Evolutionary conservation across 257 asterid species (phyloP).

Genomic region (Primulina huaijiensis): DNA sequence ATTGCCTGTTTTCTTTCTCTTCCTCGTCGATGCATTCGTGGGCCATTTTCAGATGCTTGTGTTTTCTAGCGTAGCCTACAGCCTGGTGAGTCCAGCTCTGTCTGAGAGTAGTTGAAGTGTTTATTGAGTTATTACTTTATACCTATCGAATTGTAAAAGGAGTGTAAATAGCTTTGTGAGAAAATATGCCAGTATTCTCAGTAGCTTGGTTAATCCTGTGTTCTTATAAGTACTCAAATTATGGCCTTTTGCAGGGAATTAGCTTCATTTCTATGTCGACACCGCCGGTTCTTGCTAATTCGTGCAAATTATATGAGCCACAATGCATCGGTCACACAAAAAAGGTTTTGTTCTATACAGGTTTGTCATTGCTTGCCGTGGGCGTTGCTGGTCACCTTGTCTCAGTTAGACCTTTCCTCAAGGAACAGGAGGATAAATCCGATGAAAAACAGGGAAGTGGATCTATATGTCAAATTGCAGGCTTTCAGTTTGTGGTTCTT

Average conservation of each 20-base stretch:
- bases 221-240: neutral
- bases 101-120: too few relatives aligned
- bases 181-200: too few relatives aligned
- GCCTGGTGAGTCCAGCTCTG: constrained; percentile 33
- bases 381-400: neutral
- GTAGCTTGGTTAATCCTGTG: too few relatives aligned
- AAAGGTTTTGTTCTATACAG: constrained; percentile 3
- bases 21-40: constrained; percentile 29
- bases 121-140: too few relatives aligned
- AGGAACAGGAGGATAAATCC: neutral
- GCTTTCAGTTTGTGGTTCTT: neutral
- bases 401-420: neutral
- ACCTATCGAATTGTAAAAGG: too few relatives aligned
- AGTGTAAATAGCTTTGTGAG: too few relatives aligned
- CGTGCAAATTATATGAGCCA: neutral
- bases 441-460: neutral
- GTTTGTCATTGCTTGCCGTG: neutral
- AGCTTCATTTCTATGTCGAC: neutral
- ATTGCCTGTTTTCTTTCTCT: constrained; percentile 28
- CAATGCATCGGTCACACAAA: neutral
- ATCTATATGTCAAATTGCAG: neutral
- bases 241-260: neutral
- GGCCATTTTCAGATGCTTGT: constrained; percentile 37
- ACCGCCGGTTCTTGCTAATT: neutral
- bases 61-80: constrained; percentile 40